Percentiles rank a stretch among this genome's conserved stretches.
Conservation (phyloP, 2,329 filamentous ascomycete species). For the Botrytis cinerea region DNA sequence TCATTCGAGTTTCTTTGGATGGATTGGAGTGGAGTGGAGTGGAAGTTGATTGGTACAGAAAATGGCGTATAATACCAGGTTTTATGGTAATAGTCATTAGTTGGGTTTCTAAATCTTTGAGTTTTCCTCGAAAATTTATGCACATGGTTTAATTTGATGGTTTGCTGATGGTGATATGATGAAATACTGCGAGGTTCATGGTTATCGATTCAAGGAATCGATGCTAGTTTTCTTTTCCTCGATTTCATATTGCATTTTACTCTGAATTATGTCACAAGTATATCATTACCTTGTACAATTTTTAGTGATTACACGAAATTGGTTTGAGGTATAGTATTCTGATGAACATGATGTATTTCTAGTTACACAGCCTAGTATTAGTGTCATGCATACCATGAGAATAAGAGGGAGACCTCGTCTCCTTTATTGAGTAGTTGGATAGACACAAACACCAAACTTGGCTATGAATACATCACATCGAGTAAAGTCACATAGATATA, state of each 20-base stretch:
- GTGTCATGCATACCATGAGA: not conserved
- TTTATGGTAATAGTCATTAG: not conserved
- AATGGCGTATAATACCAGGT: not conserved
- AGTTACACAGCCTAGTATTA: not conserved
- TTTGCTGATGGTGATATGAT: not conserved
- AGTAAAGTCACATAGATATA: not conserved
- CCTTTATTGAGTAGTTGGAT: not conserved
- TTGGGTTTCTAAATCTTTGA: not conserved
- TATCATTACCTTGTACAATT: not conserved
- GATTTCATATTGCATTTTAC: not conserved
- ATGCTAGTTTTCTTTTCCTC: not conserved
- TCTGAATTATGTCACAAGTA: not conserved
- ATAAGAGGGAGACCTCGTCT: not conserved
- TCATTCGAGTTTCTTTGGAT: not conserved
- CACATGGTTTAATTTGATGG: not conserved
- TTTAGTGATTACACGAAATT: too few relatives aligned
- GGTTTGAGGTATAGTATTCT: not conserved
- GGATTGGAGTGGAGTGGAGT: too few relatives aligned
- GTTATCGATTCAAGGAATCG: not conserved
- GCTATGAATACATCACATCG: not conserved
- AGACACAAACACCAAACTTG: not conserved
- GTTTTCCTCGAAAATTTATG: not conserved
- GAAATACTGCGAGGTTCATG: not conserved
- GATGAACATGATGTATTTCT: not conserved
- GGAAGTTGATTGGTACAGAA: not conserved